Evolutionary conservation across 78 protist genomes (phyloP).

Genomic region (Trichosphaerium sp.): DNA sequence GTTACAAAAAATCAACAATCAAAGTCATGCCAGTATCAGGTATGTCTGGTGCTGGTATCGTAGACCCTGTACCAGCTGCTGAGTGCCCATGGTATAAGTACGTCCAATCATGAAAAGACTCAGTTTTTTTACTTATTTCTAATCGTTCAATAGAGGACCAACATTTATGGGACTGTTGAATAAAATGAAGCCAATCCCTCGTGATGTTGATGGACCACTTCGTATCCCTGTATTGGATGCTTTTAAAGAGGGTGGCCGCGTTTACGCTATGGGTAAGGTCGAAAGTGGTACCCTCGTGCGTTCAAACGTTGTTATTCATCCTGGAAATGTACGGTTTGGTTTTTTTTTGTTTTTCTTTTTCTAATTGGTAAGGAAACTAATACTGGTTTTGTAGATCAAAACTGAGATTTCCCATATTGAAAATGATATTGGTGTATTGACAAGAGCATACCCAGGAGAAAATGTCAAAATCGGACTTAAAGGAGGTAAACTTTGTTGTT

Average conservation of each 20-base stretch:
- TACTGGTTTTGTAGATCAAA: background rate
- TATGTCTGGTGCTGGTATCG: constrained; percentile 58
- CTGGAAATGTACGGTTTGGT: background rate
- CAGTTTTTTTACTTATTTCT: background rate
- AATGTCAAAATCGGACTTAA: constrained; percentile 58
- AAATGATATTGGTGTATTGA: constrained; percentile 44
- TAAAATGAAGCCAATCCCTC: constrained; percentile 20
- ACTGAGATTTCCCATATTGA: constrained; percentile 20
- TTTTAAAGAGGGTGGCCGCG: constrained; percentile 70
- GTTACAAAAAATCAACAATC: constrained; percentile 22
- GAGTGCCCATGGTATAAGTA: constrained; percentile 61
- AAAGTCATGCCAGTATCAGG: constrained; percentile 88
- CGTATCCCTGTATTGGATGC: constrained; percentile 75
- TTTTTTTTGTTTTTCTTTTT: background rate
- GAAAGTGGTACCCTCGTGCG: constrained; percentile 70
- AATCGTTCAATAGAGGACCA: constrained; percentile 34
- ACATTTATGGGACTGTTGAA: constrained; percentile 72
- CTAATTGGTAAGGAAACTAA: background rate
- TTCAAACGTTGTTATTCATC: background rate
- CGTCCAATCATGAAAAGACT: background rate
- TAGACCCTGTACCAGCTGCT: constrained; percentile 15
- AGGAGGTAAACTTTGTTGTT: constrained; percentile 62
- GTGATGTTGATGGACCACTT: constrained; percentile 44
- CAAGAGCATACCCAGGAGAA: constrained; percentile 62
- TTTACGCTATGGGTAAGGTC: constrained; percentile 72